phyloP scores from a whole-genome alignment of 2,329 filamentous ascomycete genomes.

The Akanthomyces uredinophilus region DNA sequence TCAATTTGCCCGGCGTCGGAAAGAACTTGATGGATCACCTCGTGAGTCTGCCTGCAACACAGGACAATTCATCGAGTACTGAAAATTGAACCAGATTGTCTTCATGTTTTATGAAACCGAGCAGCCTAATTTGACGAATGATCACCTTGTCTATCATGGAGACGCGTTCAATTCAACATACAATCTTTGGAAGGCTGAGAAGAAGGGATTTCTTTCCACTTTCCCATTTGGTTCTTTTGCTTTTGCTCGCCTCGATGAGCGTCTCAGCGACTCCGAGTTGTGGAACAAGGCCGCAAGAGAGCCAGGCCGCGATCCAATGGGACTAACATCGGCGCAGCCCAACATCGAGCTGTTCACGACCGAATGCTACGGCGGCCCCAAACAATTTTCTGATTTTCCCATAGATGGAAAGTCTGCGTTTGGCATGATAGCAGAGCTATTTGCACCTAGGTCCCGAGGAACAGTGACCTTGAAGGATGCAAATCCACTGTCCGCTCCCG shows the following conservation, averaged over 20 bases:
- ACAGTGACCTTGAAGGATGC: slow-evolving; percentile 44
- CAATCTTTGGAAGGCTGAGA: slow-evolving; percentile 52
- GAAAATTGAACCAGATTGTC: slow-evolving; percentile 34
- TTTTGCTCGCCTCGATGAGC: slow-evolving; percentile 56
- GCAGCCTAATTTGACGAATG: slow-evolving; percentile 47
- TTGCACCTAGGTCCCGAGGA: slow-evolving; percentile 52
- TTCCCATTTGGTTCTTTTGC: slow-evolving; percentile 61
- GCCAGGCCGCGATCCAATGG: slow-evolving; percentile 58
- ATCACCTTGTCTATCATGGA: slow-evolving; percentile 49
- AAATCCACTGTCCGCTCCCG: slow-evolving; percentile 46
- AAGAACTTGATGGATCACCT: slow-evolving; percentile 48
- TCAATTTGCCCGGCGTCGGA: slow-evolving; percentile 44
- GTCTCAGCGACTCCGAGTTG: slow-evolving; percentile 47
- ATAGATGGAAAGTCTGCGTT: slow-evolving; percentile 50
- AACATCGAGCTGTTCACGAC: slow-evolving; percentile 60
- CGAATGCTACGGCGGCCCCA: slow-evolving; percentile 56
- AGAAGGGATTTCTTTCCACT: slow-evolving; percentile 52
- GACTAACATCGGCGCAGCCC: slow-evolving; percentile 49
- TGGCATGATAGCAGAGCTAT: slow-evolving; percentile 53
- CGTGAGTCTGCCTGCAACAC: slow-evolving; percentile 18
- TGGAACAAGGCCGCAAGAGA: slow-evolving; percentile 47
- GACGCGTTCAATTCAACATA: slow-evolving; percentile 47
- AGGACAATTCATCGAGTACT: neutral
- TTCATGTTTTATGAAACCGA: slow-evolving; percentile 59
- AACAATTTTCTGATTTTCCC: slow-evolving; percentile 51